phyloP scores from a whole-genome alignment of 176 grass and related monocot genomes.

The Lolium rigidum region DNA sequence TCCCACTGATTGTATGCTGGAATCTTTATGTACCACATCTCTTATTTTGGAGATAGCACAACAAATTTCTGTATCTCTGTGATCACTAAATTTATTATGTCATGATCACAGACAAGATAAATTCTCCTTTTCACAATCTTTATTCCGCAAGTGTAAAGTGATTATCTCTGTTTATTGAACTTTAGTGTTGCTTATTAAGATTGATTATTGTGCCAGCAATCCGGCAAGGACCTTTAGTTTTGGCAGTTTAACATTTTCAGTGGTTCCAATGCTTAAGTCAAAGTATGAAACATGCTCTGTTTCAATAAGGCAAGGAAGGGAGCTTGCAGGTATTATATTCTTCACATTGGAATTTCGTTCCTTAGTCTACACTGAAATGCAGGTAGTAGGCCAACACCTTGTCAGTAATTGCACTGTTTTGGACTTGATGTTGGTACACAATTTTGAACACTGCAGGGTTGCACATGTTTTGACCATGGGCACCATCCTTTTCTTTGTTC shows the following conservation, averaged over 20 bases:
- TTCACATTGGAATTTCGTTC: neutral
- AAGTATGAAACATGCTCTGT: neutral
- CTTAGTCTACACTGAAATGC: neutral
- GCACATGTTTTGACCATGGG: neutral
- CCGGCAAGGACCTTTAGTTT: too few species aligned
- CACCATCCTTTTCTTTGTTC: neutral
- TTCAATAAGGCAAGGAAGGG: neutral
- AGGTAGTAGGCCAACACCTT: neutral
- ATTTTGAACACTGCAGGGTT: neutral
- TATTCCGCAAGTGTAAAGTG: slow-evolving; percentile 6
- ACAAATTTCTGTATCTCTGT: neutral
- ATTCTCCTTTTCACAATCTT: neutral
- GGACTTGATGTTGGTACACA: neutral
- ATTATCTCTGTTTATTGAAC: neutral
- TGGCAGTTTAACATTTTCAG: neutral
- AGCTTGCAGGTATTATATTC: neutral
- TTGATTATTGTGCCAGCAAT: neutral
- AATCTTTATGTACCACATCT: slow-evolving; percentile 22
- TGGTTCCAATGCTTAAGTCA: neutral
- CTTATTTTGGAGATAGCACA: slow-evolving; percentile 16
- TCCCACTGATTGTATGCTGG: slow-evolving; percentile 36
- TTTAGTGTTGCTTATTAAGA: slow-evolving; percentile 14
- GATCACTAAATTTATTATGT: neutral
- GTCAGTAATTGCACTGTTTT: neutral
- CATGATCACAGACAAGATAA: neutral